Conservation (phyloP, 140 eudicot species). For the Oenanthe javanica region DNA sequence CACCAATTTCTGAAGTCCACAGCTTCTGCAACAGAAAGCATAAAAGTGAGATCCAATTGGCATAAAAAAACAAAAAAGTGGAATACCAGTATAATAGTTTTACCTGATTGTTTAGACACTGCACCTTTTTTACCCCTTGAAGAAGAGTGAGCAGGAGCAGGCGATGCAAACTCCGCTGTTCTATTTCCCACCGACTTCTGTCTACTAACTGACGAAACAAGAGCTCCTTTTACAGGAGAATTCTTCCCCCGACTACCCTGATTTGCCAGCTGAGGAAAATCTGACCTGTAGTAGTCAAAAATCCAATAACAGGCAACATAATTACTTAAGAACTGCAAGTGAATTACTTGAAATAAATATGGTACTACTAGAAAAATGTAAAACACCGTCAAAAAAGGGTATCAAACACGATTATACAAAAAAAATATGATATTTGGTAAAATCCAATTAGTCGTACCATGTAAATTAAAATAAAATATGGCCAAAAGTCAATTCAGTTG, state of each 20-base stretch:
- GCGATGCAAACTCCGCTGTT: slow-evolving; percentile 41
- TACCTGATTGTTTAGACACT: slow-evolving; percentile 63
- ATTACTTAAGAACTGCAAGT: background rate
- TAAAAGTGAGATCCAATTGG: background rate
- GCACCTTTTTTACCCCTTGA: slow-evolving; percentile 52
- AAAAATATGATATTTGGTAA: background rate
- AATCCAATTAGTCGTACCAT: background rate
- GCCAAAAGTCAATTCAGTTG: background rate
- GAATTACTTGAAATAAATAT: background rate
- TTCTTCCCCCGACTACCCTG: slow-evolving; percentile 62
- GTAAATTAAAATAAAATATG: background rate
- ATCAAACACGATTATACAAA: background rate
- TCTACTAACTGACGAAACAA: slow-evolving; percentile 32
- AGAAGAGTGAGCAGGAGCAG: slow-evolving; percentile 30
- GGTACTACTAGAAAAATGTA: background rate
- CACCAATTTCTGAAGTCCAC: slow-evolving; percentile 94
- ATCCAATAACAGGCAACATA: background rate
- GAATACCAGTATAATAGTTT: background rate
- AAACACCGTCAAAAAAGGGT: background rate
- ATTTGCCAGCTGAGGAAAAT: slow-evolving; percentile 68
- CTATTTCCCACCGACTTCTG: slow-evolving; percentile 50
- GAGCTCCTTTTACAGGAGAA: slow-evolving; percentile 49
- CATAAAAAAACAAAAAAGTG: background rate
- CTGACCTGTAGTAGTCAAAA: slow-evolving; percentile 37
- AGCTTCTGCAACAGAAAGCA: slow-evolving; percentile 53